Conservation (phyloP, 2,329 filamentous ascomycete genomes). For the Nemania serpens region DNA sequence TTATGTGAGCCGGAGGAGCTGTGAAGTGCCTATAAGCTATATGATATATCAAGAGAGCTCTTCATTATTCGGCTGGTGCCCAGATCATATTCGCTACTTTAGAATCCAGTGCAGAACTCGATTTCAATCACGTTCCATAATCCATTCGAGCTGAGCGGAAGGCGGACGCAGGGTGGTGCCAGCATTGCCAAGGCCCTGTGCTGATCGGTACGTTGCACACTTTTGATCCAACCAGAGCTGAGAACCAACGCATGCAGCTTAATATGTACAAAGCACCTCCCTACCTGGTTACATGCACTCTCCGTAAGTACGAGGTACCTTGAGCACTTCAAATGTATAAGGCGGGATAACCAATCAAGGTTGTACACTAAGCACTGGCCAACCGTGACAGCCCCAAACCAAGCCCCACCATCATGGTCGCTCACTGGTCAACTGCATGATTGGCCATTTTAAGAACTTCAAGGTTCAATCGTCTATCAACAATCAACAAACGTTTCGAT, state of each 20-base stretch:
- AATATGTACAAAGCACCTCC: neutral
- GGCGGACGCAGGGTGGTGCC: neutral
- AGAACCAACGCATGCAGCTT: neutral
- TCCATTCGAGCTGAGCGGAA: constrained; percentile 1
- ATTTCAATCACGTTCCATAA: neutral
- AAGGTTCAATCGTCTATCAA: neutral
- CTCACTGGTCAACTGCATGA: too few relatives aligned
- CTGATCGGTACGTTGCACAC: neutral
- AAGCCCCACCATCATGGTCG: neutral
- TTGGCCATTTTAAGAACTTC: neutral
- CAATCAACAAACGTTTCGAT: neutral
- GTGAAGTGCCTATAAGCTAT: too few relatives aligned
- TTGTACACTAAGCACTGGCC: too few relatives aligned
- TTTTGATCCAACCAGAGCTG: neutral
- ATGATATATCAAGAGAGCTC: too few relatives aligned
- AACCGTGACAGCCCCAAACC: neutral
- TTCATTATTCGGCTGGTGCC: neutral
- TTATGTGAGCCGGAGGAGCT: too few relatives aligned
- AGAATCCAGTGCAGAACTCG: neutral
- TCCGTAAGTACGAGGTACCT: too few relatives aligned
- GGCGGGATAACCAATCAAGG: too few relatives aligned
- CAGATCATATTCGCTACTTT: neutral
- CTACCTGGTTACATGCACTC: neutral
- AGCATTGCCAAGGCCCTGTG: neutral
- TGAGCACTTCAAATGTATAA: too few relatives aligned